phyloP scores from a whole-genome alignment of 1,284 basidiomycete species.

The Cryptococcus sp. region DNA sequence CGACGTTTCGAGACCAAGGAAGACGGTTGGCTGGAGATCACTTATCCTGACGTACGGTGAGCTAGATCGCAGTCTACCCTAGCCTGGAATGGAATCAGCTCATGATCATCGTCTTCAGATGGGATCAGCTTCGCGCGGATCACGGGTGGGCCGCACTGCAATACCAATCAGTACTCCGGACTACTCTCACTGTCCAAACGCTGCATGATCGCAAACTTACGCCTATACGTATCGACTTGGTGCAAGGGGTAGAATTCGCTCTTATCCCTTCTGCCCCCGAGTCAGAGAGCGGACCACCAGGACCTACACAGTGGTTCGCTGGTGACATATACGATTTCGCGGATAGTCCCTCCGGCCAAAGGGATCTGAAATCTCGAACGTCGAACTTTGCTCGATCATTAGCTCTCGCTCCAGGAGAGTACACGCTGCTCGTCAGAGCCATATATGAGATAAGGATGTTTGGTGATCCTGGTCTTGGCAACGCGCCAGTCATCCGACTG shows the following conservation, averaged over 20 bases:
- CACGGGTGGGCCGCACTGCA: slow-evolving; percentile 52
- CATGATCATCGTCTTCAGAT: slow-evolving; percentile 20
- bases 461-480: slow-evolving; percentile 39
- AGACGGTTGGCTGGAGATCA: slow-evolving; percentile 36
- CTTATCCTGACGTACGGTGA: slow-evolving; percentile 39
- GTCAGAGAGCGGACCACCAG: not conserved
- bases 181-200: slow-evolving; percentile 20
- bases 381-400: slow-evolving; percentile 40
- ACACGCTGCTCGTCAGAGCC: slow-evolving; percentile 39
- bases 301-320: slow-evolving; percentile 36
- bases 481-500: slow-evolving; percentile 33
- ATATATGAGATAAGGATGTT: slow-evolving; percentile 50
- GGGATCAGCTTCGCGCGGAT: slow-evolving; percentile 45
- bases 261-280: slow-evolving; percentile 28
- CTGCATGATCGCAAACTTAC: not conserved
- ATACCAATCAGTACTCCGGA: slow-evolving; percentile 39
- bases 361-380: not conserved
- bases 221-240: slow-evolving; percentile 36
- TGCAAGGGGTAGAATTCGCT: slow-evolving; percentile 46
- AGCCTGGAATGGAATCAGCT: not conserved
- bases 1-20: slow-evolving; percentile 21
- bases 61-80: slow-evolving; percentile 4
- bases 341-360: slow-evolving; percentile 8
- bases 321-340: slow-evolving; percentile 50
- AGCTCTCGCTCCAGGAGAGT: slow-evolving; percentile 32